phyloP scores from a whole-genome alignment of 2,329 filamentous ascomycete species.

The Talaromyces sp. region DNA sequence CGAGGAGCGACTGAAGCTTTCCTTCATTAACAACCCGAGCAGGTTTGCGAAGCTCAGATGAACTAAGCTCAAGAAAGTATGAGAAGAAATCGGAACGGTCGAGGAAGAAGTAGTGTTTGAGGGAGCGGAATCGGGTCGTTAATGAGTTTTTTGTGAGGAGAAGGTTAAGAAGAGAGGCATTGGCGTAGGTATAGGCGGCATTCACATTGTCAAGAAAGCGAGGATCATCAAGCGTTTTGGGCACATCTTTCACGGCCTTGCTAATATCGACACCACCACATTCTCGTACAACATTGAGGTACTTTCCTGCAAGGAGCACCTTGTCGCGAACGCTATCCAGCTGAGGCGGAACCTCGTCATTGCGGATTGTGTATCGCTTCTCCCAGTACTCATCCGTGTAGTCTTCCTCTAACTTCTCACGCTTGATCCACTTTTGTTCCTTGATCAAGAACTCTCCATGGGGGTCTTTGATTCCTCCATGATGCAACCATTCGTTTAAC shows the following conservation, averaged over 20 bases:
- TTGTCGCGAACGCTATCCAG: conserved; percentile 90
- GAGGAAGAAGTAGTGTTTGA: conserved; percentile 99
- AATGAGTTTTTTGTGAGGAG: conserved; percentile 91
- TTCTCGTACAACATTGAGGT: conserved; percentile 95
- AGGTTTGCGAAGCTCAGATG: conserved; percentile 86
- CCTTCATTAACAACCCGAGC: conserved; percentile 85
- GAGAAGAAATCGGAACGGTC: conserved; percentile 98
- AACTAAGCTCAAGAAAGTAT: conserved; percentile 90
- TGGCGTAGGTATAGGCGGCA: conserved; percentile 90
- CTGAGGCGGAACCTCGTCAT: conserved; percentile 88
- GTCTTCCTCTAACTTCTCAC: conserved; percentile 89
- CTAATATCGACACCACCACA: conserved; percentile 95
- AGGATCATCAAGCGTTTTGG: conserved; percentile 85
- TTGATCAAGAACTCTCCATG: conserved; percentile 94
- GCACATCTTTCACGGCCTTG: conserved; percentile 85
- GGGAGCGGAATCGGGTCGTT: conserved; percentile 79
- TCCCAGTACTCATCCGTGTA: conserved; percentile 99
- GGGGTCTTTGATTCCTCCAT: conserved; percentile 90
- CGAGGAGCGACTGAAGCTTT: conserved; percentile 93
- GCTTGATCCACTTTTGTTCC: conserved; percentile 91
- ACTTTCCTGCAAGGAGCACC: conserved; percentile 92
- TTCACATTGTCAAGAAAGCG: conserved; percentile 96
- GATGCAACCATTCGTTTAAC: conserved; percentile 98
- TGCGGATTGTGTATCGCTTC: conserved; percentile 90
- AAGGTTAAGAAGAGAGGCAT: conserved; percentile 86